Evolutionary conservation across 192 early-diverging fungal genomes (phyloP), one percentile per base, ranked within the genome.

Genomic region (Anaeromyces robustus): DNA sequence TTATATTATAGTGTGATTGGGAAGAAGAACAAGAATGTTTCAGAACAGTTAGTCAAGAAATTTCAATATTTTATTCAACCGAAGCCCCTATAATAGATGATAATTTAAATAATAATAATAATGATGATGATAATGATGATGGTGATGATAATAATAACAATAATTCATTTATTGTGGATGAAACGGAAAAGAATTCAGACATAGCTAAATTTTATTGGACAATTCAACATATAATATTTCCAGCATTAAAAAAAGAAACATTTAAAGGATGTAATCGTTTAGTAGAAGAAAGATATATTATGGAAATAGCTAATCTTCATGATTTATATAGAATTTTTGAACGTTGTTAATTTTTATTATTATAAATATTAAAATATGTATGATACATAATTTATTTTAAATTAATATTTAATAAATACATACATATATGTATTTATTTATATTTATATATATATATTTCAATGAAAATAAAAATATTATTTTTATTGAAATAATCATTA

Each of bases 281-380:
- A 77, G 87, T 89, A 26, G 88, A 90, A 79, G 85, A 87, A 30
- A 88, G 92, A 12, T 83, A 85, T 34, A 83, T 96, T 22, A 86
- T 95, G 6, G 92, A 95, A 82, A 84, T 99, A 26, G 94, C 93
- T 3, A 90, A 94, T 82, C 87, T 96, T 79, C 90, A 92, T 29
- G 95, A 98, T 81, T 86, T 99, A 30, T 99, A 99, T 85, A 94
- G 92, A 30, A 93, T 98, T 41, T 99, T 99, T 90, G 97, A 99
- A 82, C 86, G 97, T n/a, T 99, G 97, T 85, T 98, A 87, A 86
- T 52, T 52, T 32, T n/a, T n/a, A n/a, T n/a, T n/a, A n/a, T n/a
- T n/a, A n/a, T n/a, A n/a, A n/a, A n/a, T n/a, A n/a, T n/a, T n/a
- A n/a, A n/a, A n/a, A n/a, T n/a, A n/a, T n/a, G n/a, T n/a, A n/a